phyloP scores from a whole-genome alignment of 148 eudicot species.

The Hydrangea macrophylla region DNA sequence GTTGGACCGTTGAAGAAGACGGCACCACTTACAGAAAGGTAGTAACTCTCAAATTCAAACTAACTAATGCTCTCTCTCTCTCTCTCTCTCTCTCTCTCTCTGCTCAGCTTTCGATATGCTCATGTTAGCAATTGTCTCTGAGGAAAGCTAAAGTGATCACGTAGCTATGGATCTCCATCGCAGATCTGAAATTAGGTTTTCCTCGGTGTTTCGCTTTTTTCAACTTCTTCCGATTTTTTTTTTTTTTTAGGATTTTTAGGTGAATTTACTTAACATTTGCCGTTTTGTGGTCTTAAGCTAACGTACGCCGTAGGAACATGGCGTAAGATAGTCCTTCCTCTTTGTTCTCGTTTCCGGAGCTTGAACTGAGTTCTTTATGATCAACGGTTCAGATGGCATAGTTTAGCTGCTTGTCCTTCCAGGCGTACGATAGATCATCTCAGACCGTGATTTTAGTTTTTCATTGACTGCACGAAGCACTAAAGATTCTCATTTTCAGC shows the following conservation, averaged over 20 bases:
- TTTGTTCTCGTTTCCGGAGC: background rate
- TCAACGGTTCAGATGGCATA: background rate
- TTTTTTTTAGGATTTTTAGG: background rate
- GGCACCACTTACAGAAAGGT: conserved; percentile 92
- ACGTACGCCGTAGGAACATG: background rate
- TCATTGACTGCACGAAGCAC: conserved; percentile 18
- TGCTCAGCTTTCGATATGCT: background rate
- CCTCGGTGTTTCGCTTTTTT: background rate
- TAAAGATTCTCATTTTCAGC: conserved; percentile 7
- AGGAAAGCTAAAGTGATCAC: background rate
- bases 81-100: background rate
- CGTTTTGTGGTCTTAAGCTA: background rate
- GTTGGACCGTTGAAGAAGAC: conserved; percentile 91
- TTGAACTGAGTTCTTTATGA: background rate
- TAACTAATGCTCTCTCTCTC: background rate
- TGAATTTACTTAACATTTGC: background rate
- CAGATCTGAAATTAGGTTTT: background rate
- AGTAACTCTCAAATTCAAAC: conserved; percentile 1
- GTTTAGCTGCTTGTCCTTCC: conserved; percentile 4
- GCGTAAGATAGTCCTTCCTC: background rate
- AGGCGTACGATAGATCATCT: conserved; percentile 5
- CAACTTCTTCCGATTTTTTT: background rate
- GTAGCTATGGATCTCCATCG: background rate
- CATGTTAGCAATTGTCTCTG: background rate
- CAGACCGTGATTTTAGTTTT: conserved; percentile 3